Base-by-base conservation (phyloP, 2,329 filamentous ascomycete species). In the Fusarium secorum region DNA sequence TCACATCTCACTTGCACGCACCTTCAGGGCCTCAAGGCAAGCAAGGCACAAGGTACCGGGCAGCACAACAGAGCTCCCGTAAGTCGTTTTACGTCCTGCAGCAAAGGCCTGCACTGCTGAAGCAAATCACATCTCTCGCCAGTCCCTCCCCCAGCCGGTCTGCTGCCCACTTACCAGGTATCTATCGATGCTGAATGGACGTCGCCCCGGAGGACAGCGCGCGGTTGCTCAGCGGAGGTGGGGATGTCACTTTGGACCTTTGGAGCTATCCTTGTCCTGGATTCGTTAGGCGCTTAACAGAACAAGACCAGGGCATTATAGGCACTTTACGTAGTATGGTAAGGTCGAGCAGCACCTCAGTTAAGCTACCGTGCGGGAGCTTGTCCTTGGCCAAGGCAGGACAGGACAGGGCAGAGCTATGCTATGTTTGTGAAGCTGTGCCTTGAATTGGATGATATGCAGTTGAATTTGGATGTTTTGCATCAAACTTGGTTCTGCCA, bases 181-280 rank as follows among this genome's bases (percentile, higher is more conserved):
- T 60, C 53, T 54, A 39, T 38, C 36, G 54, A 63, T 66, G 67
- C 68, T 75, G 72, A 75, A 66, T 75, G 74, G 74, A 66, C 54
- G 68, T 74, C 62, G 68, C 65, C 71, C 71, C 54, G 65, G 67
- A 54, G 66, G 30, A 36, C 59, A 46, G 68, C 64, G 62, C 64
- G 74, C 70, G 72, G 74, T 76, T 76, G 74, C 74, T 76, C 69
- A 74, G 74, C 60, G 71, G 69, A 76, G 73, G 74, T 76, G 74
- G 74, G 44, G 73, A 73, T 60, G 56, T 70, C 67, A 66, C 68
- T 67, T 66, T 74, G 64, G 68, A 64, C 41, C 48, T 49, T 45
- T 59, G 35, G 71, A 63, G 71, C 54, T 64, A 75, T 70, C 59
- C 61, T 55, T 64, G 64, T 33, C 54, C 62, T 66, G 41, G 48